Evolutionary conservation across 768 basidiomycete species (phyloP).

Genomic region (Suillus weaverae): DNA sequence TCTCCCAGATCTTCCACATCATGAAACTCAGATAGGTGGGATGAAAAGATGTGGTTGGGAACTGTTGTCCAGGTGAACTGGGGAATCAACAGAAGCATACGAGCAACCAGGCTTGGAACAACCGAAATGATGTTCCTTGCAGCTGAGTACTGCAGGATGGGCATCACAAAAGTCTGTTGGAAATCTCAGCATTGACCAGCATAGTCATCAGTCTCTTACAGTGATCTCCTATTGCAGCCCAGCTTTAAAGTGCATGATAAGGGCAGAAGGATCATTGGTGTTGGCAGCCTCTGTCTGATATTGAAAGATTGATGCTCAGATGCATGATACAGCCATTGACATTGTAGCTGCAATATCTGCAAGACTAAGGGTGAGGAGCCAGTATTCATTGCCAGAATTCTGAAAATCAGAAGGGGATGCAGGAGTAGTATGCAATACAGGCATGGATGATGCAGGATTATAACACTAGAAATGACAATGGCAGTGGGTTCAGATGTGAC

Average conservation of each 20-base stretch:
- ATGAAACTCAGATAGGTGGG: no score
- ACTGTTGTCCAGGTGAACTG: no score
- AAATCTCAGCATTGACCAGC: not conserved
- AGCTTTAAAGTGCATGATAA: not conserved
- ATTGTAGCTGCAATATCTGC: not conserved
- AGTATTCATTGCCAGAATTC: not conserved
- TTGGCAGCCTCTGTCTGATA: not conserved
- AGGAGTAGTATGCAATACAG: not conserved
- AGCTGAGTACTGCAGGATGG: no score
- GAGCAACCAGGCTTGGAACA: no score
- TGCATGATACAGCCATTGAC: not conserved
- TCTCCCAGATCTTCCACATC: no score
- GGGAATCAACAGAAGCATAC: no score
- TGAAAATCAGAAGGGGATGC: not conserved
- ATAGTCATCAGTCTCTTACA: not conserved
- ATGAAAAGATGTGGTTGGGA: no score
- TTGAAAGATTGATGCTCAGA: not conserved
- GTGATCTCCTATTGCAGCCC: not conserved
- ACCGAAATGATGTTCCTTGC: no score
- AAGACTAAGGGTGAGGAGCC: not conserved
- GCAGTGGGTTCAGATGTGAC: not conserved
- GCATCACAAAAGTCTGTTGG: not conserved
- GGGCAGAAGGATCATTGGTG: not conserved
- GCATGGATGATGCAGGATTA: not conserved
- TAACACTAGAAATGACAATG: not conserved